Evolutionary conservation across 495 filamentous ascomycete species (phyloP).

Genomic region (Aspergillus coremiiformis): DNA sequence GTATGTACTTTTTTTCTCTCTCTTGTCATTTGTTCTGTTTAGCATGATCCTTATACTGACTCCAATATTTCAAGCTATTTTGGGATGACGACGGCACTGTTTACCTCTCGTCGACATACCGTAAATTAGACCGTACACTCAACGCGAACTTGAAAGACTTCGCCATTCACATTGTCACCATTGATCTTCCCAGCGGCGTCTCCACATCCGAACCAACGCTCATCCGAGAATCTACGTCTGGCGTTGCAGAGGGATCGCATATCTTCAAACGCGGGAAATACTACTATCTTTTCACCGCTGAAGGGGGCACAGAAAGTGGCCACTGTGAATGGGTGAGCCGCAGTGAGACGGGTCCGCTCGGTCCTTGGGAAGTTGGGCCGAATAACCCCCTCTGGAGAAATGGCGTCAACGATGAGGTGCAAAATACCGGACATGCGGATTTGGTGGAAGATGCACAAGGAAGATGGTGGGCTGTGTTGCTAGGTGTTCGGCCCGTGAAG

Average conservation of each 20-base stretch:
- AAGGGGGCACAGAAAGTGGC: conserved; percentile 55
- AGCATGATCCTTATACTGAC: neutral
- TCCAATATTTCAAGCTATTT: conserved; percentile 22
- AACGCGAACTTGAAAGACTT: conserved; percentile 28
- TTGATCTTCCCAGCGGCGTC: conserved; percentile 31
- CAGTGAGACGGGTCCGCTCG: conserved; percentile 36
- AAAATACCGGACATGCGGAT: conserved; percentile 39
- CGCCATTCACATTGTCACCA: conserved; percentile 32
- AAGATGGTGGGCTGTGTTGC: conserved; percentile 39
- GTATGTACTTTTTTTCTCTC: conserved; percentile 17
- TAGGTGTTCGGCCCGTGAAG: conserved; percentile 35
- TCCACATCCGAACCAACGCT: conserved; percentile 31
- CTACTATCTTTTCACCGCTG: conserved; percentile 62
- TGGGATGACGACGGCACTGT: conserved; percentile 36
- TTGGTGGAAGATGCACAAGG: conserved; percentile 39
- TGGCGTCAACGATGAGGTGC: conserved; percentile 26
- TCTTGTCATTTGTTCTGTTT: too few relatives aligned
- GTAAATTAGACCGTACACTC: conserved; percentile 24
- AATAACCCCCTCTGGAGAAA: conserved; percentile 36
- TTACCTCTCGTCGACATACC: conserved; percentile 33
- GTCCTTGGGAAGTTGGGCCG: conserved; percentile 46
- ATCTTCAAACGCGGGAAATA: conserved; percentile 56
- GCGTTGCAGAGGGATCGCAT: conserved; percentile 57
- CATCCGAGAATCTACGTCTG: conserved; percentile 49
- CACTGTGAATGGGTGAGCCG: conserved; percentile 43